These are phyloP conservation scores for Wilcoxina mikolae DNA, from an alignment of 495 filamentous ascomycete species.

Conservation along the genomic window DNA sequence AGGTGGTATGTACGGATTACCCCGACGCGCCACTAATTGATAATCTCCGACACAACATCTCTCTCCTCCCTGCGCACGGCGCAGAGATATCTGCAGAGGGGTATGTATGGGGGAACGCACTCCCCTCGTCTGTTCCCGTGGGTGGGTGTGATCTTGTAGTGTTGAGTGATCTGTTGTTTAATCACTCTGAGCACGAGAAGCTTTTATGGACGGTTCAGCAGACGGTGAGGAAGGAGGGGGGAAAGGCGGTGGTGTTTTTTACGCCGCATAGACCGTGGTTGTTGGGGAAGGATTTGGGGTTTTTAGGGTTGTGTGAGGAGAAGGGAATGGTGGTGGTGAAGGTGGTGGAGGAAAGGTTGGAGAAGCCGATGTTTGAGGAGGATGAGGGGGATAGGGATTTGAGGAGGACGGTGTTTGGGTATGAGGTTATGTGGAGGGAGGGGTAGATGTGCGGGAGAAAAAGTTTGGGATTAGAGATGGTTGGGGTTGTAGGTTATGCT, in stretches of 20 bases:
- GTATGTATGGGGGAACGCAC: constrained; percentile 62
- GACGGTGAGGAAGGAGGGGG: constrained; percentile 43
- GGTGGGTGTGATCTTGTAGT: constrained; percentile 61
- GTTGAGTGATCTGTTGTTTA: constrained; percentile 78
- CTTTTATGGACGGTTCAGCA: constrained; percentile 53
- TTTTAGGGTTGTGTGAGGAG: constrained; percentile 60
- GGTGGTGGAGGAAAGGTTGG: constrained; percentile 66
- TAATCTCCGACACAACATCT: constrained; percentile 62
- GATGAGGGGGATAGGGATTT: constrained; percentile 68
- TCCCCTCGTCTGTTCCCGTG: background rate
- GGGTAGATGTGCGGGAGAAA: background rate
- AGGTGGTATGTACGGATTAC: constrained; percentile 75
- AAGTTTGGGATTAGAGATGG: too few relatives aligned
- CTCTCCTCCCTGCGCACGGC: constrained; percentile 30
- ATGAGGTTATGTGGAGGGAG: constrained; percentile 42
- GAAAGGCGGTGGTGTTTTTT: constrained; percentile 74
- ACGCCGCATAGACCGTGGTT: constrained; percentile 88
- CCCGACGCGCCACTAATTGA: constrained; percentile 64
- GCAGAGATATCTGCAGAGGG: constrained; percentile 37
- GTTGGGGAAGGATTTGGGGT: constrained; percentile 62
- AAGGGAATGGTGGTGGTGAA: constrained; percentile 59
- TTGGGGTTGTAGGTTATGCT: too few relatives aligned
- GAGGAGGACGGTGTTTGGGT: constrained; percentile 68
- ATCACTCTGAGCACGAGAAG: constrained; percentile 66
- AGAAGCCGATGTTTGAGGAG: constrained; percentile 71